phyloP scores from a whole-genome alignment of 495 filamentous ascomycete genomes.

The Talaromyces wortmannii region DNA sequence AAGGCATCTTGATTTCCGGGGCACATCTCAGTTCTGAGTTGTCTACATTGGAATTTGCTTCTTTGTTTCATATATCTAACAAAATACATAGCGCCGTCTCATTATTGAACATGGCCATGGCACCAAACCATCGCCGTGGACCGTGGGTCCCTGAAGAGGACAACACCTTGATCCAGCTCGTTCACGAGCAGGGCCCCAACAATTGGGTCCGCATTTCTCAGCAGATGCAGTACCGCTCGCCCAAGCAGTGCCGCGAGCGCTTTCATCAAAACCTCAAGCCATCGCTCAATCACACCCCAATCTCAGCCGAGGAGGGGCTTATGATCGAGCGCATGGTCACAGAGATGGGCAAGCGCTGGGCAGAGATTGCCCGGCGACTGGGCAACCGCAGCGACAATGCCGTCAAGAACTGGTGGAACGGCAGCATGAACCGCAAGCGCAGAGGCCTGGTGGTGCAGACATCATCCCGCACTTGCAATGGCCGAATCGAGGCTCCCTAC shows the following conservation, averaged over 20 bases:
- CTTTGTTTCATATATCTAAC: background rate
- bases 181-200: conserved; percentile 67
- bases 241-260: conserved; percentile 94
- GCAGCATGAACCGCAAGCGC: conserved; percentile 74
- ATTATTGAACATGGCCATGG: conserved; percentile 22
- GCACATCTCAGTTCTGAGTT: no score
- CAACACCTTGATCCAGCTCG: conserved; percentile 59
- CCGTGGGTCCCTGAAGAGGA: conserved; percentile 89
- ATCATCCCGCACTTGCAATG: conserved; percentile 30
- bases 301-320: conserved; percentile 81
- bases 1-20: background rate
- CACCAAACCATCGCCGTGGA: conserved; percentile 62
- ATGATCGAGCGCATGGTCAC: conserved; percentile 75
- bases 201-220: conserved; percentile 92
- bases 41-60: background rate
- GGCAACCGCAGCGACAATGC: conserved; percentile 92
- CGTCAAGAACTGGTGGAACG: conserved; percentile 99
- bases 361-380: conserved; percentile 83
- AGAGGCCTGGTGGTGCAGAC: conserved; percentile 36
- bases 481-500: conserved; percentile 37
- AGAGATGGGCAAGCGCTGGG: conserved; percentile 88
- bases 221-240: conserved; percentile 67
- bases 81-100: background rate
- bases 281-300: conserved; percentile 81
- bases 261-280: conserved; percentile 96